Base-by-base conservation (phyloP, 2,329 filamentous ascomycete species). In the Diaporthe destruens region DNA sequence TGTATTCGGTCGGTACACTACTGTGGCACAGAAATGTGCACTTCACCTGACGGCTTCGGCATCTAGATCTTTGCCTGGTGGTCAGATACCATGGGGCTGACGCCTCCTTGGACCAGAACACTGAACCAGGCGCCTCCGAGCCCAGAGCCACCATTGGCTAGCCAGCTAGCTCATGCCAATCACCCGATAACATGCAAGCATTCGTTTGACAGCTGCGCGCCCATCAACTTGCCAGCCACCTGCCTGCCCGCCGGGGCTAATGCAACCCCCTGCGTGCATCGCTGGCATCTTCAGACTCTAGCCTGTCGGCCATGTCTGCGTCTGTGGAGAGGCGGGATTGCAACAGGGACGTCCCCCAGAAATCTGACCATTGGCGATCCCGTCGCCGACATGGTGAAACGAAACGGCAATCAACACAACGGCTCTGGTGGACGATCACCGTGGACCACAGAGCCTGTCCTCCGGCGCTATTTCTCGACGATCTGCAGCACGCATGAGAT, bases 321-420 rank as follows among this genome's bases (percentile, higher is more conserved):
- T 39, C 6, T 51, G 44, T 54, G 53, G 51, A 32, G 36, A 23
- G 20, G 9, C 53, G 51, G 65, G 65, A 68, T 23, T 34, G 32
- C 67, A 59, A 39, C 67, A 59, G 67, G 67, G 56, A n/a, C 54
- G 23, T 51, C 29, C 67, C 56, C 29, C 44, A 42, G 67, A 53
- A 23, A 70, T 42, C 67, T 61, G 14, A 39, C 42, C 44, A 44
- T 29, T 39, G 47, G 55, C 47, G 32, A 70, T 42, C 42, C 44
- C 39, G 42, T 23, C 36, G 55, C 55, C 25, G 36, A 39, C 55
- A 61, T 70, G 44, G 67, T 61, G 67, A 70, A 70, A 70, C 67
- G 67, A 61, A 70, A 70, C 67, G 39, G 14, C 49, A 44, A 32
- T 51, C 47, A 57, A 34, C 39, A 42, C 67, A 70, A n/a, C 32